These are phyloP conservation scores for Amphibolis antarctica DNA, from an alignment of 106 monocot genomes.

Conservation along the genomic window DNA sequence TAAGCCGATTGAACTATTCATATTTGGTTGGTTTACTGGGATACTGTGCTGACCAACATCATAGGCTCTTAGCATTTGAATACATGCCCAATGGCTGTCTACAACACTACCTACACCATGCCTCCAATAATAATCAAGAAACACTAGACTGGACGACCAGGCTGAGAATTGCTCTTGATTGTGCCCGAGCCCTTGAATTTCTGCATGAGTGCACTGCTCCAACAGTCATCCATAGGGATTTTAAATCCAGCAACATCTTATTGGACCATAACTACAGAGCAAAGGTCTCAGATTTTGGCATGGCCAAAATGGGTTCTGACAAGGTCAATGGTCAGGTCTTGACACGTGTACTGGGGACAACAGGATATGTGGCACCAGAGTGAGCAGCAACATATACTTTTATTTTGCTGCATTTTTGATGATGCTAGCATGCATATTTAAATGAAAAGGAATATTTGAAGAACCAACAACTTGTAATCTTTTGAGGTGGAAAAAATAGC, in stretches of 20 bases:
- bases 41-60: slow-evolving; percentile 28
- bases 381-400: slow-evolving; percentile 16
- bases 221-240: slow-evolving; percentile 84
- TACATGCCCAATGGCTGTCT: slow-evolving; percentile 81
- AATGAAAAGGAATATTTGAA: neutral
- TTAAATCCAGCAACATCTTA: slow-evolving; percentile 77
- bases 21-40: slow-evolving; percentile 18
- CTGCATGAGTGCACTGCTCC: slow-evolving; percentile 70
- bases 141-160: slow-evolving; percentile 56
- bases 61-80: slow-evolving; percentile 33
- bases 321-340: slow-evolving; percentile 77
- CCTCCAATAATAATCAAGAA: slow-evolving; percentile 1
- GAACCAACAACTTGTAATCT: neutral
- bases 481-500: too few species aligned
- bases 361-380: slow-evolving; percentile 93
- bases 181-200: slow-evolving; percentile 81
- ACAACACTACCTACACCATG: slow-evolving; percentile 57
- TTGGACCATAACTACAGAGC: slow-evolving; percentile 73
- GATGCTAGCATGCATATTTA: neutral
- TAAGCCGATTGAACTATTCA: slow-evolving; percentile 16
- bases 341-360: slow-evolving; percentile 69
- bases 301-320: slow-evolving; percentile 76
- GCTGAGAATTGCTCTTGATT: slow-evolving; percentile 74
- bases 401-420: neutral
- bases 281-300: slow-evolving; percentile 81